These are phyloP conservation scores for Ceratocystis harringtonii DNA, from an alignment of 2,329 filamentous ascomycete species.

Conservation along the genomic window DNA sequence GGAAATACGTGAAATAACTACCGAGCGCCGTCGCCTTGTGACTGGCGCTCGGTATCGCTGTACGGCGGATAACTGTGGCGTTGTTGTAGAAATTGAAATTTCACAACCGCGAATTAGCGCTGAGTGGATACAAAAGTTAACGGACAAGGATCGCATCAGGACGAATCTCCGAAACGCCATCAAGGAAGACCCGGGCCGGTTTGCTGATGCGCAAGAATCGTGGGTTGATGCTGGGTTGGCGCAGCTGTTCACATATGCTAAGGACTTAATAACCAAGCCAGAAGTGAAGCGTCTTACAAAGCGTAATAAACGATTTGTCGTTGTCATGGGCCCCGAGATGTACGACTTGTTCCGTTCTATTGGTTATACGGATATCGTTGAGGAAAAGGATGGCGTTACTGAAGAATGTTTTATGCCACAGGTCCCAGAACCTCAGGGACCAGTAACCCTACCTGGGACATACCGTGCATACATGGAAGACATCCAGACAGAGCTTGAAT, in stretches of 20 bases:
- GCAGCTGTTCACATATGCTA: slow-evolving; percentile 38
- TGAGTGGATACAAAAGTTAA: slow-evolving; percentile 30
- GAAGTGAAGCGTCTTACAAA: slow-evolving; percentile 35
- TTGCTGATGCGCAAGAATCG: slow-evolving; percentile 28
- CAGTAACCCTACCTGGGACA: slow-evolving; percentile 26
- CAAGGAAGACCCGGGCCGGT: slow-evolving; percentile 34
- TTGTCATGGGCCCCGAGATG: slow-evolving; percentile 38
- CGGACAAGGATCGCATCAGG: slow-evolving; percentile 31
- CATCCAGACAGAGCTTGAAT: slow-evolving; percentile 35
- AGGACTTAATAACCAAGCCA: slow-evolving; percentile 31
- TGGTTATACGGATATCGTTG: slow-evolving; percentile 31
- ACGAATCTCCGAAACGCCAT: slow-evolving; percentile 28
- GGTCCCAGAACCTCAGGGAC: slow-evolving; percentile 21
- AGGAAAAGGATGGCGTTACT: slow-evolving; percentile 28
- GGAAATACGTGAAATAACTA: slow-evolving; percentile 5
- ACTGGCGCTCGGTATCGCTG: slow-evolving; percentile 17
- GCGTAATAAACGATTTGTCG: slow-evolving; percentile 40
- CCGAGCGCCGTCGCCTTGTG: slow-evolving; percentile 15
- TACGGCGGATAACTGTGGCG: slow-evolving; percentile 13
- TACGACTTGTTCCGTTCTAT: slow-evolving; percentile 35
- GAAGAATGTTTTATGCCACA: slow-evolving; percentile 27
- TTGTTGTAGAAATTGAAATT: slow-evolving; percentile 28
- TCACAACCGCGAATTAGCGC: slow-evolving; percentile 33
- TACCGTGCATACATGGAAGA: slow-evolving; percentile 36
- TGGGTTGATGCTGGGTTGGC: slow-evolving; percentile 29